Conservation (phyloP, 129 eudicot species). For the Solidago caesia region DNA sequence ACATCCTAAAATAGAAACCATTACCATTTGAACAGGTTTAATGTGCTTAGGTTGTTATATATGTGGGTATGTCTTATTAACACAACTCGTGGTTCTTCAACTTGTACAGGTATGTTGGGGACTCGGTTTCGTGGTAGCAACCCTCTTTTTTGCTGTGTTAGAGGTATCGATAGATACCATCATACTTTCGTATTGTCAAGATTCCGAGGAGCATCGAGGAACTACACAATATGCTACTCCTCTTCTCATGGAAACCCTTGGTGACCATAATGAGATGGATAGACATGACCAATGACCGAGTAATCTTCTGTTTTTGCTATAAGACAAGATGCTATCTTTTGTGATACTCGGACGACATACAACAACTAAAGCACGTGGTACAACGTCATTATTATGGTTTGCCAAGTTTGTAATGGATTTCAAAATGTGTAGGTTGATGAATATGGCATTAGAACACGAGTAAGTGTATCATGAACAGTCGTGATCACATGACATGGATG, state of each 20-base stretch:
- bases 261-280: constrained; percentile 64
- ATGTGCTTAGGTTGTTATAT: too few relatives aligned
- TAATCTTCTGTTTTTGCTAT: constrained; percentile 5
- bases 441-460: constrained; percentile 8
- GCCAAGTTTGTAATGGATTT: not conserved
- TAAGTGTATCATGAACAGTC: not conserved
- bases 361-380: constrained; percentile 15
- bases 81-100: not conserved
- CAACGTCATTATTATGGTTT: not conserved
- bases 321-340: not conserved
- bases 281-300: constrained; percentile 59
- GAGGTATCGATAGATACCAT: constrained; percentile 92
- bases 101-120: constrained; percentile 78
- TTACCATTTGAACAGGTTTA: too few relatives aligned
- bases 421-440: not conserved
- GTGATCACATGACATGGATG: not conserved
- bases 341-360: constrained; percentile 9
- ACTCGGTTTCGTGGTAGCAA: constrained; percentile 79
- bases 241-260: constrained; percentile 65
- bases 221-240: constrained; percentile 89
- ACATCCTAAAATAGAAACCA: too few relatives aligned
- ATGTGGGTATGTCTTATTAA: too few relatives aligned
- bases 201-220: constrained; percentile 85
- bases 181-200: constrained; percentile 90
- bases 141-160: constrained; percentile 84